phyloP scores from a whole-genome alignment of 1,284 basidiomycete genomes.

The Sporisorium scitamineum region DNA sequence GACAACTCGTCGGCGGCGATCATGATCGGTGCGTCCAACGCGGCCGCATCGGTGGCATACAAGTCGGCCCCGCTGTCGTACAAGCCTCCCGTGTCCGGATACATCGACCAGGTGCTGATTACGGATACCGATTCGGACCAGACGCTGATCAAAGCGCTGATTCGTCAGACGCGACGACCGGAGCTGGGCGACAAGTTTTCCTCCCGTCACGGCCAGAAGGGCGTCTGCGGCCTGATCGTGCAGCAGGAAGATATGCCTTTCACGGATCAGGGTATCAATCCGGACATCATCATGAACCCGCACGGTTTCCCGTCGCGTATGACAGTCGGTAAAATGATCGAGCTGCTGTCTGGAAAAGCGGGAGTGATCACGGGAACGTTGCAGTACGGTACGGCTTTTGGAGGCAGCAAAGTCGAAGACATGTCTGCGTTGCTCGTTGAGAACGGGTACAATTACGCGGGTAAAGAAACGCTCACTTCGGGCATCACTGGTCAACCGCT shows the following conservation, averaged over 20 bases:
- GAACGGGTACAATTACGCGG: constrained; percentile 94
- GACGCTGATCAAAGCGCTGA: constrained; percentile 97
- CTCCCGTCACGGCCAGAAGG: constrained; percentile 97
- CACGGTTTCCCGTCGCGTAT: constrained; percentile 99
- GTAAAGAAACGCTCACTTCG: constrained; percentile 97
- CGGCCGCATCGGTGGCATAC: constrained; percentile 72
- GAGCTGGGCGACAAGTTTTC: constrained; percentile 99
- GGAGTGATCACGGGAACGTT: constrained; percentile 88
- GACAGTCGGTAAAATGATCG: constrained; percentile 99
- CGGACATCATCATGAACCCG: constrained; percentile 99
- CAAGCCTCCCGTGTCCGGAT: constrained; percentile 77
- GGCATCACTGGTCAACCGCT: constrained; percentile 97
- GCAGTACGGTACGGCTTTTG: constrained; percentile 94
- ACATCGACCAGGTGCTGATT: constrained; percentile 97
- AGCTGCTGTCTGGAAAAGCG: constrained; percentile 83
- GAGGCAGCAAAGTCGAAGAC: constrained; percentile 98
- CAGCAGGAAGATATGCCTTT: constrained; percentile 99
- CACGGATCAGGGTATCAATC: constrained; percentile 94
- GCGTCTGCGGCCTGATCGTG: constrained; percentile 97
- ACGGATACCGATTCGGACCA: constrained; percentile 91
- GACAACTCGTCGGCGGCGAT: constrained; percentile 70
- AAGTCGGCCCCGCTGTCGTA: constrained; percentile 70
- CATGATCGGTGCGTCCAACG: constrained; percentile 34
- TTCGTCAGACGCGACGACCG: constrained; percentile 94
- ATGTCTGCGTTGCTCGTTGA: constrained; percentile 96